Conservation (phyloP, 306 rosid species). For the Cucurbita pepo region DNA sequence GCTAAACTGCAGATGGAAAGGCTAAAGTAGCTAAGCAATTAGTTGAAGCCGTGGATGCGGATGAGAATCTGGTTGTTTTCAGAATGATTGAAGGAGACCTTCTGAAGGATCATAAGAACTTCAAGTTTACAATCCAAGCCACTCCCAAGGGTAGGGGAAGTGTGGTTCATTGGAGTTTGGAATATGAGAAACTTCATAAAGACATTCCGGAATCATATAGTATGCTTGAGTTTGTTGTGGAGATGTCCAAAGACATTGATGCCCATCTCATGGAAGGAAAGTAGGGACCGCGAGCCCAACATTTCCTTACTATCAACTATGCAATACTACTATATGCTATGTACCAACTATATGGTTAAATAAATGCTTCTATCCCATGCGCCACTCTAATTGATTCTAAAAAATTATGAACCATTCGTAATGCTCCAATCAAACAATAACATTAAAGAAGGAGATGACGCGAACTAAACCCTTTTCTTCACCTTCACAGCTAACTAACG, state of each 20-base stretch:
- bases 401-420: too few species aligned
- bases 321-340: too few species aligned
- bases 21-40: neutral
- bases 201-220: neutral
- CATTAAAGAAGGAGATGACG: too few species aligned
- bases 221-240: neutral
- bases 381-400: too few species aligned
- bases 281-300: neutral
- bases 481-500: too few species aligned
- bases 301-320: too few species aligned
- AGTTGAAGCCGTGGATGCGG: neutral
- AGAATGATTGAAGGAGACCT: neutral
- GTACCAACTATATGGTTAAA: too few species aligned
- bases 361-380: neutral
- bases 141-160: neutral
- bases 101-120: neutral
- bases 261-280: neutral
- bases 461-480: too few species aligned
- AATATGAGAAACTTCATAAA: neutral
- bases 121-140: neutral
- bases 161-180: neutral
- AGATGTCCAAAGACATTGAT: neutral
- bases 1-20: neutral
- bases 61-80: neutral
- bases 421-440: too few species aligned